These are phyloP conservation scores for Sporothrix variecibatus DNA, from an alignment of 2,329 filamentous ascomycete genomes.

Conservation along the genomic window DNA sequence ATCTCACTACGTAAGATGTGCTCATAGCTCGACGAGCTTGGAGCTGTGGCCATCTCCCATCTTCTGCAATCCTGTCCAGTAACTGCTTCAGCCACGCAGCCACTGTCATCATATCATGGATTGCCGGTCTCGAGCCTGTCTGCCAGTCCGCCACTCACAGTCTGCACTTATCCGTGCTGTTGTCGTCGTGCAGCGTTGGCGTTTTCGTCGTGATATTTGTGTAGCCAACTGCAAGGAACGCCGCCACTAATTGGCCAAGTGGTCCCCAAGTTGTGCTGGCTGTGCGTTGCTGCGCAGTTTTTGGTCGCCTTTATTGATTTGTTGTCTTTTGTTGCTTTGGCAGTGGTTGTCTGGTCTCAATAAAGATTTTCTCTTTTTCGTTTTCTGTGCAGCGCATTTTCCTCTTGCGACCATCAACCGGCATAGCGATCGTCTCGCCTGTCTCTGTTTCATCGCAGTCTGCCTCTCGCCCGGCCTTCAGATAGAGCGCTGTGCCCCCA, in stretches of 20 bases:
- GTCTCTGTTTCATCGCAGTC: background rate
- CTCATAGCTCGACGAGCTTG: background rate
- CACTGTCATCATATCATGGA: background rate
- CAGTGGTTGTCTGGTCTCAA: background rate
- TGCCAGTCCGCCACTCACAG: background rate
- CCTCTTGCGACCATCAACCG: background rate
- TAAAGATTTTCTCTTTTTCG: too few species aligned
- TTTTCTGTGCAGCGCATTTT: background rate
- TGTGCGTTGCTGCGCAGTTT: conserved; percentile 16
- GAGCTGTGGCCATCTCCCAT: background rate
- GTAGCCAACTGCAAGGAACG: conserved; percentile 11
- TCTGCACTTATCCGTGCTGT: background rate
- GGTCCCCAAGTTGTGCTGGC: background rate
- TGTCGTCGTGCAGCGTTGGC: conserved; percentile 13
- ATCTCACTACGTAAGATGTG: background rate
- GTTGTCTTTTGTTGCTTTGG: background rate
- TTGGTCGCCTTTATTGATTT: background rate
- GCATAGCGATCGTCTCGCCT: background rate
- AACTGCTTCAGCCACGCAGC: background rate
- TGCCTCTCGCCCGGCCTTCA: background rate
- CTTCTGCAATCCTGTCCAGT: background rate
- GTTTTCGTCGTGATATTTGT: conserved; percentile 10
- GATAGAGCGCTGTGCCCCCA: background rate
- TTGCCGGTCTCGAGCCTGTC: background rate
- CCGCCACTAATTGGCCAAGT: background rate